Evolutionary conservation across 345 rosid species (phyloP), one percentile per base, ranked within the genome.

Genomic region (Camelina hispida): DNA sequence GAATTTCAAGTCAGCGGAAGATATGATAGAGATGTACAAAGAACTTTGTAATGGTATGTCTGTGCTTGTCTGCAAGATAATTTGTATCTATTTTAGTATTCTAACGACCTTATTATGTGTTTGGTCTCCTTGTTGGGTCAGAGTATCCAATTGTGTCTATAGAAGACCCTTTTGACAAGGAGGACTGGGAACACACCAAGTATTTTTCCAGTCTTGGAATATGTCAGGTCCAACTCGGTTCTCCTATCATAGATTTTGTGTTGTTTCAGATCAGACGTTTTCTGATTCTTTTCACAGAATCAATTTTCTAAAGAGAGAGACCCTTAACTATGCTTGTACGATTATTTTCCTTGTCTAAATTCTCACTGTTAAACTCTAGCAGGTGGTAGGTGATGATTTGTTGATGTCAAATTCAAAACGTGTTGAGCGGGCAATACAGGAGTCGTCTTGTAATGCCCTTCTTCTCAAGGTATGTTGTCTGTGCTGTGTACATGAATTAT

Each of bases 141-240:
- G 99, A 87, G 40, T 92, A 92, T 79, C 97, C 96, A 20, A 87
- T 95, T 68, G 84, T 89, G 17, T 90, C 89, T 40, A 87, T 95
- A 44, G 98, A 95, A 87, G 99, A 95, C 82, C 99, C 99, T 48
- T 95, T 95, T 75, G 99, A 95, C 83, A 92, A 82, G 86, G 99
- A 95, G 82, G 99, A 95, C 55, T 92, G 99, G 98, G 99, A 90
- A 75, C 97, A 90, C 76, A 83, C 82, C 74, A 92, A 86, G 83
- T 9, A 28, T 17, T 85, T 95, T 56, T 82, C 96, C 62, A 40
- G 82, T 81, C 98, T 92, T 78, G 97, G 88, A 79, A 85, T 89
- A 73, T 92, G 99, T 79, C 99, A 95, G 99, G 99, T 92, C 70
- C 72, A 83, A 60, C 64, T 57, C 55, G 51, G 47, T 69, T 77